These are phyloP conservation scores for Diaporthe ilicicola DNA, from an alignment of 2,329 filamentous ascomycete species.

Conservation along the genomic window DNA sequence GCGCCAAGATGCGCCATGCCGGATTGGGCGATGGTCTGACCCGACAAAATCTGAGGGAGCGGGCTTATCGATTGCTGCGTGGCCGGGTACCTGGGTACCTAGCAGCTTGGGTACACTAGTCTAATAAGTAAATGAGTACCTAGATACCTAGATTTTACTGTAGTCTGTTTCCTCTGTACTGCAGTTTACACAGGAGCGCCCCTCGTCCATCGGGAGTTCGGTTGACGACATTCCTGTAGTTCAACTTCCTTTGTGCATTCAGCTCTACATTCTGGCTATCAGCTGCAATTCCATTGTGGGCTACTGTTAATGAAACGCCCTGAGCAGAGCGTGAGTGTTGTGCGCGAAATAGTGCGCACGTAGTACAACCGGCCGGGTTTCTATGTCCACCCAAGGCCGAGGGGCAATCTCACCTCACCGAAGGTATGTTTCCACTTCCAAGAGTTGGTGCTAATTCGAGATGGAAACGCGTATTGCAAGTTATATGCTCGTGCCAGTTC, in stretches of 20 bases:
- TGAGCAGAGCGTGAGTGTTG: no score
- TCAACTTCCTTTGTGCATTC: no score
- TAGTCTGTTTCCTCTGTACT: no score
- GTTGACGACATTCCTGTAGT: no score
- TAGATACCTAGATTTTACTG: not conserved
- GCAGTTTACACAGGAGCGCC: no score
- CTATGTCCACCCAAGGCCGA: not conserved
- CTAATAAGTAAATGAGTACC: no score
- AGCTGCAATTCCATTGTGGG: no score
- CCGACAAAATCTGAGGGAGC: constrained; percentile 28
- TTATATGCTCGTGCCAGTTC: no score
- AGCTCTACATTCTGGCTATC: no score
- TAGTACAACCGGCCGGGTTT: not conserved
- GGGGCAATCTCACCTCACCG: not conserved
- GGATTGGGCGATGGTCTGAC: constrained; percentile 7
- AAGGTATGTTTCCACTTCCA: not conserved
- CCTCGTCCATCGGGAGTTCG: no score
- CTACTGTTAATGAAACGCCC: no score
- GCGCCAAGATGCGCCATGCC: constrained; percentile 22
- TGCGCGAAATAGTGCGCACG: not conserved
- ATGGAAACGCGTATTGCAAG: not conserved
- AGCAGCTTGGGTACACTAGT: no score
- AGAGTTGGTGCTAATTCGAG: not conserved
- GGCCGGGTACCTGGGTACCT: not conserved
- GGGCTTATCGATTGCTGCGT: constrained; percentile 22